phyloP scores from a whole-genome alignment of 2,329 filamentous ascomycete genomes.

The Ascochyta rabiei region DNA sequence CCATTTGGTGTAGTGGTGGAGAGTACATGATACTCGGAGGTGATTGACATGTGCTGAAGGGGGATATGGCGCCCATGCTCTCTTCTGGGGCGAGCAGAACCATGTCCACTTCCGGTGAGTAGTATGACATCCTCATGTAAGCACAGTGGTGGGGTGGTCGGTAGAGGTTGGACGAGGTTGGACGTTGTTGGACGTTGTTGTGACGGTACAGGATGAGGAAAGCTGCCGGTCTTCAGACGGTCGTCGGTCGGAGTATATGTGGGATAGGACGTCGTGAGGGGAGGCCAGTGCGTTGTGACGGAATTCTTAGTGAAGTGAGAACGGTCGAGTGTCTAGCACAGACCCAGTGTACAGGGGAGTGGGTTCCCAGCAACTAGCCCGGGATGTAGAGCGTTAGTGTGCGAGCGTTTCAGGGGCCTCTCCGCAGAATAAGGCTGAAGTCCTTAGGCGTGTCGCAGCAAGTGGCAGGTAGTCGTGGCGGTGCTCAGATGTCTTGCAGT shows the following conservation, averaged over 20 bases:
- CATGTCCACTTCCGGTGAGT: constrained; percentile 46
- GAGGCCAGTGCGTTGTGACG: constrained; percentile 38
- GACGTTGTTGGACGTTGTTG: constrained; percentile 14
- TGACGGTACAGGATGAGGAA: constrained; percentile 13
- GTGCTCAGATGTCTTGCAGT: constrained; percentile 45
- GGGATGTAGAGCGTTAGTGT: constrained; percentile 42
- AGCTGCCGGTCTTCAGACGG: constrained; percentile 25
- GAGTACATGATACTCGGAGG: constrained; percentile 48
- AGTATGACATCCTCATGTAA: constrained; percentile 42
- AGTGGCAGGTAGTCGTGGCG: constrained; percentile 47
- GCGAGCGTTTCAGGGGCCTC: constrained; percentile 35
- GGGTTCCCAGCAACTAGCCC: constrained; percentile 36
- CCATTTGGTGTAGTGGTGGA: constrained; percentile 41
- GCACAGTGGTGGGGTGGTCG: constrained; percentile 1
- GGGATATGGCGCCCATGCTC: constrained; percentile 43
- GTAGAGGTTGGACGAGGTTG: neutral
- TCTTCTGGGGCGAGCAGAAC: constrained; percentile 45
- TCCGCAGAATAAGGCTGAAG: constrained; percentile 47
- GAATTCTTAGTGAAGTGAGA: constrained; percentile 34
- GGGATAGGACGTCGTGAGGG: constrained; percentile 37
- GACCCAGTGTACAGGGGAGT: constrained; percentile 37
- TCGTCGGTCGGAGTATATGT: constrained; percentile 28
- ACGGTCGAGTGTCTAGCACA: constrained; percentile 40
- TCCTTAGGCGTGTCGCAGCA: constrained; percentile 30
- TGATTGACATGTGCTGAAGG: constrained; percentile 46